Percentiles rank a stretch among this genome's conserved stretches.
phyloP scores from a whole-genome alignment of 1,139 yeast genomes.

The Pichia norvegensis region DNA sequence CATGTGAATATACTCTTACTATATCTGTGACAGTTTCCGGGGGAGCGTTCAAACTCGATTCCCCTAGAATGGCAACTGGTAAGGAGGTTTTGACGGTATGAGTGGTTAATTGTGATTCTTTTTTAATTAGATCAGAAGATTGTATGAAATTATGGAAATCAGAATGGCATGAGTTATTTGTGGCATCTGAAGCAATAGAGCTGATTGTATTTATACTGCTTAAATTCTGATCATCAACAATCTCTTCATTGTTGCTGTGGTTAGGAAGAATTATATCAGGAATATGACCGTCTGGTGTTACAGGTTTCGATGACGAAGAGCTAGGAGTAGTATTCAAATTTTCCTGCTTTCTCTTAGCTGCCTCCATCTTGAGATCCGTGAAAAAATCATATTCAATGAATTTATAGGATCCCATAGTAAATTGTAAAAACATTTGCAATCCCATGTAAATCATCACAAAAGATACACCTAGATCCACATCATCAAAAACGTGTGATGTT shows the following conservation, averaged over 20 bases:
- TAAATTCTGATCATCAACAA: not conserved
- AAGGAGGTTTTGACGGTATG: constrained; percentile 31
- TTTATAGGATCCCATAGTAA: constrained; percentile 68
- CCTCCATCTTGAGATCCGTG: constrained; percentile 21
- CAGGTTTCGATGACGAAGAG: no score
- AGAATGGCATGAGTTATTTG: not conserved
- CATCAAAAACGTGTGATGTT: constrained; percentile 46
- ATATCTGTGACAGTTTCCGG: constrained; percentile 50
- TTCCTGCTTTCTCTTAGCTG: not conserved
- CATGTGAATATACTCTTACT: constrained; percentile 44
- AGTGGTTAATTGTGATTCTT: constrained; percentile 7
- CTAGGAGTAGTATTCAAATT: not conserved
- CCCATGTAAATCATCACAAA: constrained; percentile 76
- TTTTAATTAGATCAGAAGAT: not conserved
- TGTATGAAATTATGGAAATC: not conserved
- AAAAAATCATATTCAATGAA: constrained; percentile 67
- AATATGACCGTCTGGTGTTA: no score
- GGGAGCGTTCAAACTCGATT: constrained; percentile 33
- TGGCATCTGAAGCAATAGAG: not conserved
- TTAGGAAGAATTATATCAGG: no score
- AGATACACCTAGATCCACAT: constrained; percentile 77
- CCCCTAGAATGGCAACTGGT: constrained; percentile 8
- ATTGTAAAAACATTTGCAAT: constrained; percentile 61
- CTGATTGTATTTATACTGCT: not conserved
- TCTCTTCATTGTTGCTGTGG: not conserved